Percentiles rank a stretch among this genome's conserved stretches.
phyloP scores from a whole-genome alignment of 768 basidiomycete species.

The button mushroom (Agaricus bisporus) region DNA sequence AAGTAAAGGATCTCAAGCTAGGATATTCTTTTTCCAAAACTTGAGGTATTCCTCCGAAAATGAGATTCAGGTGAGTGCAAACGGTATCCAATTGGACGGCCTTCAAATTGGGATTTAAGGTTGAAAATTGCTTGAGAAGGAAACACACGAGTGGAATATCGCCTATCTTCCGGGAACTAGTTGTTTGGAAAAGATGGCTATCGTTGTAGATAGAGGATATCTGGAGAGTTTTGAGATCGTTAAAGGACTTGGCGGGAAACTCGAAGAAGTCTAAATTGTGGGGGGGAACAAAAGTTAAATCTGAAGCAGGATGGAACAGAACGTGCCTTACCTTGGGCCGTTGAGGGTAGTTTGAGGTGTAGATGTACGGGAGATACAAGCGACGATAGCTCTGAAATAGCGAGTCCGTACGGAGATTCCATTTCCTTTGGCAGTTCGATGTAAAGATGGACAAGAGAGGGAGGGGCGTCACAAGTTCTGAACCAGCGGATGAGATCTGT shows the following conservation, averaged over 20 bases:
- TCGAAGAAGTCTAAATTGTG: background rate
- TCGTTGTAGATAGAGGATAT: slow-evolving; percentile 6
- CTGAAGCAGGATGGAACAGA: background rate
- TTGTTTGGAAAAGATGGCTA: background rate
- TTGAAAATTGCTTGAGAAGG: background rate
- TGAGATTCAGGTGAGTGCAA: background rate
- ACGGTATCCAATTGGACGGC: slow-evolving; percentile 1
- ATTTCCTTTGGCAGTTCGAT: background rate
- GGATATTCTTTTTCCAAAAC: background rate
- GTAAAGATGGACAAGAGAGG: background rate
- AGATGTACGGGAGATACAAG: slow-evolving; percentile 4
- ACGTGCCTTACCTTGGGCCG: background rate
- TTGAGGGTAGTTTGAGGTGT: background rate
- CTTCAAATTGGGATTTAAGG: background rate
- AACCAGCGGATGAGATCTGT: background rate
- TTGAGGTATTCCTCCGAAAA: background rate
- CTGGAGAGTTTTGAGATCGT: background rate
- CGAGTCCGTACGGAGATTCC: background rate
- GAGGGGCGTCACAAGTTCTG: background rate
- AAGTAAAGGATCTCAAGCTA: background rate
- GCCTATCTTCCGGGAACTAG: background rate
- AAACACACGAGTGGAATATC: background rate
- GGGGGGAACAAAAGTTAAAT: too few species aligned
- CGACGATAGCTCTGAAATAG: background rate
- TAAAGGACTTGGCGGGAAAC: background rate